Percentiles rank a stretch among this genome's conserved stretches.
phyloP scores from a whole-genome alignment of 2,329 filamentous ascomycete genomes.

The Camptophora hylomeconis region DNA sequence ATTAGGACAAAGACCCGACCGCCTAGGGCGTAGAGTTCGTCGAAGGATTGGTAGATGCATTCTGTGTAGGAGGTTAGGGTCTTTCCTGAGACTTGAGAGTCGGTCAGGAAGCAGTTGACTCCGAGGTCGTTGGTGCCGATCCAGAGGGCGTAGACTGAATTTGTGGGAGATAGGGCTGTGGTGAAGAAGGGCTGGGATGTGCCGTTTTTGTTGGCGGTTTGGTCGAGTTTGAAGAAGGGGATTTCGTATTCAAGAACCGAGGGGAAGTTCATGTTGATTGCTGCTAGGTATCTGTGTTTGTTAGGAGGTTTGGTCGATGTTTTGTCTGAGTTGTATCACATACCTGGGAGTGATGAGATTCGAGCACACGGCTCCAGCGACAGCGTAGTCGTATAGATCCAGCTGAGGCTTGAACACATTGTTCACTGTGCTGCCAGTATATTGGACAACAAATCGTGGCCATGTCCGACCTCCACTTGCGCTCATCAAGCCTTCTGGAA shows the following conservation, averaged over 20 bases:
- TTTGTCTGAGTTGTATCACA: not conserved
- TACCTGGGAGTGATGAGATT: conserved; percentile 46
- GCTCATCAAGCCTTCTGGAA: conserved; percentile 36
- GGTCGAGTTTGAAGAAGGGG: conserved; percentile 42
- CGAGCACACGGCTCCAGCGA: conserved; percentile 59
- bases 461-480: conserved; percentile 55
- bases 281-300: conserved; percentile 31
- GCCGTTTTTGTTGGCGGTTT: conserved; percentile 8
- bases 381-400: conserved; percentile 52
- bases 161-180: conserved; percentile 7
- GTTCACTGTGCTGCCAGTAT: conserved; percentile 42
- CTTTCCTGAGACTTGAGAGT: conserved; percentile 45
- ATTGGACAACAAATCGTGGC: conserved; percentile 52
- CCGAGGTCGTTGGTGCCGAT: conserved; percentile 75
- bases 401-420: conserved; percentile 16
- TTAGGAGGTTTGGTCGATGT: not conserved
- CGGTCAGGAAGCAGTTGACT: conserved; percentile 49
- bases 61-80: conserved; percentile 53
- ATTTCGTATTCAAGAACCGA: conserved; percentile 50
- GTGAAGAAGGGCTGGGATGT: conserved; percentile 9
- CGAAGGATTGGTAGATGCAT: conserved; percentile 53
- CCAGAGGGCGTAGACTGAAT: conserved; percentile 58
- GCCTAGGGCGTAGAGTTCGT: conserved; percentile 51
- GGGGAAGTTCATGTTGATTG: conserved; percentile 45
- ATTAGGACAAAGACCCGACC: conserved; percentile 60